These are phyloP conservation scores for Metschnikowia arizonensis DNA, from an alignment of 805 yeast species.

Conservation along the genomic window DNA sequence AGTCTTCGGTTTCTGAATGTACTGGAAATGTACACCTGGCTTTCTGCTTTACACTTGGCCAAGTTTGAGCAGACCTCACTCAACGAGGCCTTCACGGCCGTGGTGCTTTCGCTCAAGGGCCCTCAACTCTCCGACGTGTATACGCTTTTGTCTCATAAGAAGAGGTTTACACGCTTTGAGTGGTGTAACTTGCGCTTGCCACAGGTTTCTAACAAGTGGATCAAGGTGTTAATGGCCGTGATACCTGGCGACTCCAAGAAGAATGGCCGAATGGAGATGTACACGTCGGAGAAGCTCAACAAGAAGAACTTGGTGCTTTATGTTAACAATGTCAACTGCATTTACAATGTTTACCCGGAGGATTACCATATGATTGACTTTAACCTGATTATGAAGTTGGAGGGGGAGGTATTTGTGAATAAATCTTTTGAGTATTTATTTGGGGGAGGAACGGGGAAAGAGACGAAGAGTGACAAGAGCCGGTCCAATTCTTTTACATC, in stretches of 20 bases:
- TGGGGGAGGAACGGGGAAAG: slow-evolving; percentile 16
- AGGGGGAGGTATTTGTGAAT: slow-evolving; percentile 52
- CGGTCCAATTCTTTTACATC: too few species aligned
- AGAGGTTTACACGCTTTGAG: slow-evolving; percentile 47
- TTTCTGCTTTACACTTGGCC: slow-evolving; percentile 49
- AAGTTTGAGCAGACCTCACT: slow-evolving; percentile 54
- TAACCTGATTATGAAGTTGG: slow-evolving; percentile 52
- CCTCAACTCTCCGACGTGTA: slow-evolving; percentile 54
- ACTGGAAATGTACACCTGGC: slow-evolving; percentile 33
- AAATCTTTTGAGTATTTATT: slow-evolving; percentile 34
- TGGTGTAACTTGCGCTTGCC: slow-evolving; percentile 64
- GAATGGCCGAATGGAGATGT: slow-evolving; percentile 52
- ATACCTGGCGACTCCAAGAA: slow-evolving; percentile 44
- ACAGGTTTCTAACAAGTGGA: slow-evolving; percentile 55
- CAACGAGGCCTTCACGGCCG: slow-evolving; percentile 64
- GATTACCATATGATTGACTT: slow-evolving; percentile 52
- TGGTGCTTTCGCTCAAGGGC: slow-evolving; percentile 55
- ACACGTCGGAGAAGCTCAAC: slow-evolving; percentile 43
- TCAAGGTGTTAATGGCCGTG: slow-evolving; percentile 49
- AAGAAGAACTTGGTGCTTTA: slow-evolving; percentile 53
- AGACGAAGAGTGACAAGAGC: too few species aligned
- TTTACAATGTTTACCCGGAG: slow-evolving; percentile 58
- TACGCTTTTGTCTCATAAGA: slow-evolving; percentile 48
- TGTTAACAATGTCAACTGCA: slow-evolving; percentile 40
- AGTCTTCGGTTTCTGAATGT: slow-evolving; percentile 22